Evolutionary conservation across 1,139 yeast species (phyloP), one percentile per base, ranked within the genome.

Genomic region (Saccharomyces hybrid): DNA sequence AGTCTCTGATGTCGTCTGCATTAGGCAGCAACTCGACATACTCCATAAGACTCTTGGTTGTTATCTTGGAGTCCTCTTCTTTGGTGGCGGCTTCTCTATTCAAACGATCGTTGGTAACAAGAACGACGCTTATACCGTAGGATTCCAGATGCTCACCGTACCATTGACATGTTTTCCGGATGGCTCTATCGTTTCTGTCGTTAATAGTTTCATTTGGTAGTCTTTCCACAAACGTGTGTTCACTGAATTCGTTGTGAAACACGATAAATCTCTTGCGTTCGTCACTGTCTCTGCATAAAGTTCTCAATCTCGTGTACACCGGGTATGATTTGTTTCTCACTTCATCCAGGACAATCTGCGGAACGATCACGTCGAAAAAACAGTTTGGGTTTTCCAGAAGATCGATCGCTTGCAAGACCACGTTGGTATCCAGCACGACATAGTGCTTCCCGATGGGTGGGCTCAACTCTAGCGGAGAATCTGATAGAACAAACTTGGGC

Each of bases 341-440:
- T 71, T 95, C 98, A 64, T 95, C 98, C 49, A 95, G 76, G 1
- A 89, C 98, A 2, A 96, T 86, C 70, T 95, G 99, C 2, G 98
- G 96, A 14, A 95, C 75, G 55, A 95, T 85, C 24, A 91, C 96
- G 72, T 95, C 98, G 66, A 80, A 85, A 67, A 95, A 89, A 55
- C 88, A 85, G 49, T 81, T 79, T 42, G 78, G 77, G 65, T 83
- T 85, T 69, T 95, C 99, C 58, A 95, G 74, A 59, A 93, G 73
- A 70, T 93, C 99, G 59, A 95, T 91, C 6, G 96, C 95, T 67
- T 86, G 88, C 57, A 93, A 75, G 2, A 89, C 86, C 58, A 93
- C 85, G 67, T 93, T 91, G 1, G 99, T 89, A 68, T 95, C 99
- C 14, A 93, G 73, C 0, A 95, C 83, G 16, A 87, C 75, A 65